Evolutionary conservation across 768 basidiomycete species (phyloP).

Genomic region (Amanita pallidorosea): DNA sequence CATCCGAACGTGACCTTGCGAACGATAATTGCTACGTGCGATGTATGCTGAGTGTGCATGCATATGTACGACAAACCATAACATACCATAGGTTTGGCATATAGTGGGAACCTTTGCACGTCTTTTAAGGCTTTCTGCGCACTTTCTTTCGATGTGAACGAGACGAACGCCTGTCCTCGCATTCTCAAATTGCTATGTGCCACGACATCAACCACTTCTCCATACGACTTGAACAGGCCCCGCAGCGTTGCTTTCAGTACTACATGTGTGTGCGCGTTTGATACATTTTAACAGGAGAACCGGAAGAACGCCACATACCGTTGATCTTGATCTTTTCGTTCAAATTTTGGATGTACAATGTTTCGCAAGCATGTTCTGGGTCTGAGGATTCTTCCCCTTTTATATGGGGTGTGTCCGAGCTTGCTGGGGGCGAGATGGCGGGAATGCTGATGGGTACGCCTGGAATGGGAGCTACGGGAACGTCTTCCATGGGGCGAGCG

Average conservation of each 20-base stretch:
- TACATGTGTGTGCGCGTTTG: slow-evolving; percentile 14
- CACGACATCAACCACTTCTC: slow-evolving; percentile 89
- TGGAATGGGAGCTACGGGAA: slow-evolving; percentile 13
- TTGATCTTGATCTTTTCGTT: slow-evolving; percentile 89
- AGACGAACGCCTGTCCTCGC: slow-evolving; percentile 98
- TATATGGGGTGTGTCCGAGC: not conserved
- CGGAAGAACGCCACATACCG: slow-evolving; percentile 26
- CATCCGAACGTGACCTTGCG: slow-evolving; percentile 81
- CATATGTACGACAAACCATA: not conserved
- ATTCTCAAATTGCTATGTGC: slow-evolving; percentile 92
- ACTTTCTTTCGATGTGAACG: slow-evolving; percentile 72
- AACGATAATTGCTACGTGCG: slow-evolving; percentile 82
- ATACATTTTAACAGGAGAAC: not conserved
- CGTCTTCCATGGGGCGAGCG: slow-evolving; percentile 10
- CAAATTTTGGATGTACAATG: slow-evolving; percentile 91
- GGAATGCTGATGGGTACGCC: slow-evolving; percentile 5
- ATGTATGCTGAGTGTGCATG: not conserved
- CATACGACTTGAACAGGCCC: slow-evolving; percentile 88
- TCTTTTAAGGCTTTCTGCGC: slow-evolving; percentile 88
- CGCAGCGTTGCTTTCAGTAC: slow-evolving; percentile 84
- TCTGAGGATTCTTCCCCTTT: slow-evolving; percentile 11
- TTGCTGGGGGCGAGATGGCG: slow-evolving; percentile 5
- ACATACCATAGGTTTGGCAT: slow-evolving; percentile 91
- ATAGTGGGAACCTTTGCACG: slow-evolving; percentile 88
- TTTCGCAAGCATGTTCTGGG: slow-evolving; percentile 57